Conservation (phyloP, 805 yeast genomes). For the Spathaspora boniae region DNA sequence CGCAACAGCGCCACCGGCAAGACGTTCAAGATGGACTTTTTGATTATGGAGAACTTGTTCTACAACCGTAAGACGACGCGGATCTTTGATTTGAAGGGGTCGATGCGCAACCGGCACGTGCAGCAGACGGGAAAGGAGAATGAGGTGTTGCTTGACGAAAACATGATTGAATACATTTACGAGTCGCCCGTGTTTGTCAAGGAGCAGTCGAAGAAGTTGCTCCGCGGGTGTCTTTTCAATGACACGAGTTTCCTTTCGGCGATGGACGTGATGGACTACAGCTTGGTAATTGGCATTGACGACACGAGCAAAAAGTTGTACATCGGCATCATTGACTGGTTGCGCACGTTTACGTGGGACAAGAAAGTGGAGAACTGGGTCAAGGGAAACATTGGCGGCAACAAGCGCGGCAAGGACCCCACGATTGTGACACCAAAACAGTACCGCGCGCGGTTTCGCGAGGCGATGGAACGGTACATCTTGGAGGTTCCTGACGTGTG, state of each 20-base stretch:
- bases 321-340: constrained; percentile 92
- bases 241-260: constrained; percentile 92
- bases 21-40: constrained; percentile 79
- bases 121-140: constrained; percentile 94
- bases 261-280: constrained; percentile 98
- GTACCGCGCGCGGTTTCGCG: constrained; percentile 89
- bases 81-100: constrained; percentile 94
- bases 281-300: constrained; percentile 91
- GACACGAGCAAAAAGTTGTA: constrained; percentile 58
- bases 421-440: constrained; percentile 97
- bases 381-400: constrained; percentile 84
- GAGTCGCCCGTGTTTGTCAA: constrained; percentile 93
- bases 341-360: constrained; percentile 97
- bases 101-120: constrained; percentile 96
- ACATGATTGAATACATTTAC: constrained; percentile 96
- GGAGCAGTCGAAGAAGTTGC: constrained; percentile 81
- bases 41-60: constrained; percentile 94
- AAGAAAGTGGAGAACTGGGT: constrained; percentile 98
- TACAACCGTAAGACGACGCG: constrained; percentile 77
- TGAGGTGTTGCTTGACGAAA: constrained; percentile 92
- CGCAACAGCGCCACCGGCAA: constrained; percentile 74
- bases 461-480: constrained; percentile 95
- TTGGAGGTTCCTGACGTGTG: constrained; percentile 87
- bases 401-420: constrained; percentile 86
- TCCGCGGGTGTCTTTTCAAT: constrained; percentile 89